Evolutionary conservation across 2,329 filamentous ascomycete species (phyloP).

Genomic region (Ambrosiella cleistominuta): DNA sequence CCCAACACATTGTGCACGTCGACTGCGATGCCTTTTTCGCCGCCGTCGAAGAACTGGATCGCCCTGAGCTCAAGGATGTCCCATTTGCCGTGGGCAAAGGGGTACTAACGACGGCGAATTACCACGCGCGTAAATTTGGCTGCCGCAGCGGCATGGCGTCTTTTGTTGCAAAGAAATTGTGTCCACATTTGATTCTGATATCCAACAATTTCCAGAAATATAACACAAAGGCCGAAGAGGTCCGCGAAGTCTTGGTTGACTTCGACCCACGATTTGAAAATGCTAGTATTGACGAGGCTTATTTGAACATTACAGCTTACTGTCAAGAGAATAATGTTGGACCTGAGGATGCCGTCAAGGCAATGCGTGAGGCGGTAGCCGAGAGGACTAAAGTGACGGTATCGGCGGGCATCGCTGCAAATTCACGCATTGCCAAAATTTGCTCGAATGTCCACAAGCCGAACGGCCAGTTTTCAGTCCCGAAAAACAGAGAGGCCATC

Average conservation of each 20-base stretch:
- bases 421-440: conserved; percentile 87
- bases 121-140: conserved; percentile 74
- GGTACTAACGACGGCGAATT: conserved; percentile 58
- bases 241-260: conserved; percentile 62
- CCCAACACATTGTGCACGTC: conserved; percentile 73
- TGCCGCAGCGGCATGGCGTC: conserved; percentile 90
- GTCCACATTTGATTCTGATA: conserved; percentile 65
- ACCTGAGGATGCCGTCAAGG: conserved; percentile 56
- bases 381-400: conserved; percentile 69
- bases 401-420: conserved; percentile 85
- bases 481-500: conserved; percentile 54
- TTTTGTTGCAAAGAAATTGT: conserved; percentile 89
- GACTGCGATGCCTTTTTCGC: conserved; percentile 98
- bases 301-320: conserved; percentile 84
- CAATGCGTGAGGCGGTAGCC: conserved; percentile 61
- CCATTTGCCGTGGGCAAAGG: conserved; percentile 77
- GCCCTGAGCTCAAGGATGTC: conserved; percentile 66
- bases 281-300: conserved; percentile 90
- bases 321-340: conserved; percentile 49
- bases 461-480: conserved; percentile 71
- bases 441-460: conserved; percentile 93
- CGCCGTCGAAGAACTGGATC: conserved; percentile 70
- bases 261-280: conserved; percentile 88
- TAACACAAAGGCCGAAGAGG: conserved; percentile 70
- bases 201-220: conserved; percentile 86